These are phyloP conservation scores for Blepharisma japonicum DNA, from an alignment of 73 alveolate genomes.

Conservation along the genomic window DNA sequence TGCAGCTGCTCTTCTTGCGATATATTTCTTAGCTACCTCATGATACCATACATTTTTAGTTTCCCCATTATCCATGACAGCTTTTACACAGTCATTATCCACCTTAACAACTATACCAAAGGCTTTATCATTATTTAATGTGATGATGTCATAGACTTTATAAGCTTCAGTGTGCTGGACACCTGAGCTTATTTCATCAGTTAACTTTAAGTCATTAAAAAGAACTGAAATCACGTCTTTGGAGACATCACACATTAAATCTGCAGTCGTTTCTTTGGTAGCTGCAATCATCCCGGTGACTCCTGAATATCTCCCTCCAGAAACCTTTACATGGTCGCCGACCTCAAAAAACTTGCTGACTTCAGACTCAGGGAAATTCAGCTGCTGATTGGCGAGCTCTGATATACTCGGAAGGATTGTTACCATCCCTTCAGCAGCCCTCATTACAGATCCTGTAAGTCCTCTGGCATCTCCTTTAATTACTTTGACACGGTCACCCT, in stretches of 20 bases:
- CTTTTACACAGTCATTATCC: slow-evolving; percentile 59
- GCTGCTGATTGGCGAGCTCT: slow-evolving; percentile 40
- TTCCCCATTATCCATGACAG: slow-evolving; percentile 65
- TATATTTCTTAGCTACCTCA: slow-evolving; percentile 60
- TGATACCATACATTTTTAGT: slow-evolving; percentile 49
- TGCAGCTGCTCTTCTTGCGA: slow-evolving; percentile 48
- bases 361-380: slow-evolving; percentile 43
- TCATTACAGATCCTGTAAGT: slow-evolving; percentile 63
- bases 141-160: slow-evolving; percentile 73
- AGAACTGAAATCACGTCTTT: slow-evolving; percentile 55
- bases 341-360: slow-evolving; percentile 71
- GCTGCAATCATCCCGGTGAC: slow-evolving; percentile 74
- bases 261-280: slow-evolving; percentile 46
- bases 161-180: slow-evolving; percentile 32
- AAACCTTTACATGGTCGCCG: slow-evolving; percentile 80
- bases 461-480: slow-evolving; percentile 69
- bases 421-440: slow-evolving; percentile 58
- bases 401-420: slow-evolving; percentile 46
- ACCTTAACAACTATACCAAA: slow-evolving; percentile 73
- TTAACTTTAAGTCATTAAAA: slow-evolving; percentile 59
- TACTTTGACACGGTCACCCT: slow-evolving; percentile 81
- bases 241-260: slow-evolving; percentile 58
- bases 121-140: slow-evolving; percentile 53
- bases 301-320: slow-evolving; percentile 75
- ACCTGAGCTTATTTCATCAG: slow-evolving; percentile 50